Base-by-base conservation (phyloP, 2,329 filamentous ascomycete genomes). In the Sarocladiaceae sp. region DNA sequence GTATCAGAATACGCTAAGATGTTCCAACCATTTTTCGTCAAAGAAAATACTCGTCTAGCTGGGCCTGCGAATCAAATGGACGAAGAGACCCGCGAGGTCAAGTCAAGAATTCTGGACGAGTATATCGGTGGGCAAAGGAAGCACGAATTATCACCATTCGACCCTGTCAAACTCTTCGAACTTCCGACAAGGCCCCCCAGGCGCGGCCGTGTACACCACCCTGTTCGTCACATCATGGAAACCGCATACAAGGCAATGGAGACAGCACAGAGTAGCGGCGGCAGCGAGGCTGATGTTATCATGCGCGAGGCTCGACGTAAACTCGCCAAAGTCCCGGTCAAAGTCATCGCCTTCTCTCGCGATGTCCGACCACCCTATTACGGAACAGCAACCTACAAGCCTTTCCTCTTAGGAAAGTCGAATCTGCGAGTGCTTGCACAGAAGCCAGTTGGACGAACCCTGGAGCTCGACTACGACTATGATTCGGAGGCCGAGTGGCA, bases 401-500 rank as follows among this genome's bases (percentile, higher is more conserved):
- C 81, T 13, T 69, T 62, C 56, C 74, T 63, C 48, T 68, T 69
- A 39, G 75, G 70, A 1, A 59, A 59, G 15, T 63, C 74, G 1
- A 77, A 78, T 26, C 73, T 84, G 55, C 62, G 63, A 3, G 73
- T 67, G 44, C 65, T 84, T 6, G 79, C 80, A 54, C 65, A 80
- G 61, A 71, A 82, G 64, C 73, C 88, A 55, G 59, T 75, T 61
- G 65, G 72, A 58, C 66, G 77, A 55, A 69, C 74, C n/a, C 70
- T 90, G 1, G 80, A 84, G 4, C 77, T 88, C 3, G 77, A 90
- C 59, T 95, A 95, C 64, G 88, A 91, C 57, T 91, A 93, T 63
- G 89, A 94, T 62, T 93, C 88, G 3, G 89, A 95, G 65, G 88
- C 82, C 5, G 90, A 94, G 64, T 95, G 89, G 89, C 86, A 91